Conservation (phyloP, 192 early-diverging fungal species). For the Rhizoclosmatium globosum region DNA sequence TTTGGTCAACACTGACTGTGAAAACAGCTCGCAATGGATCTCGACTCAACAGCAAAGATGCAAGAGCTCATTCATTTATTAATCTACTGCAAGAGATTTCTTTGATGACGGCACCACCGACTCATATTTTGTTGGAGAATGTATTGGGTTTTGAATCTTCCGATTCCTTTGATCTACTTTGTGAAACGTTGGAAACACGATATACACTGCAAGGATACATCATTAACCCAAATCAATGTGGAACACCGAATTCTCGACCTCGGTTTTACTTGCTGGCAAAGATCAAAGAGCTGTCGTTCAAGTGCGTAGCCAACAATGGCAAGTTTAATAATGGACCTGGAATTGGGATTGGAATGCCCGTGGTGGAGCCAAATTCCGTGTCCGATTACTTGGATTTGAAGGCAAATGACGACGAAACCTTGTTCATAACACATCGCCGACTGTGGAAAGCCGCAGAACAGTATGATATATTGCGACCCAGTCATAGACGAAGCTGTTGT, state of each 20-base stretch:
- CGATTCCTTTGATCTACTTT: constrained; percentile 34
- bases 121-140: constrained; percentile 56
- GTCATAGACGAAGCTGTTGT: constrained; percentile 22
- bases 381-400: background rate
- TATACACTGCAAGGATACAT: constrained; percentile 45
- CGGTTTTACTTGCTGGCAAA: constrained; percentile 55
- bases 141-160: constrained; percentile 51
- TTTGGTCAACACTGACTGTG: background rate
- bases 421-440: constrained; percentile 13
- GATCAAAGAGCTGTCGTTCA: background rate
- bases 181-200: constrained; percentile 27
- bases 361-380: background rate
- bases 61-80: constrained; percentile 39
- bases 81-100: constrained; percentile 37
- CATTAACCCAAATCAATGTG: constrained; percentile 46
- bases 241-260: constrained; percentile 55
- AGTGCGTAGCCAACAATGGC: background rate
- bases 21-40: constrained; percentile 68
- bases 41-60: constrained; percentile 61
- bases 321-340: constrained; percentile 2
- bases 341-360: constrained; percentile 7
- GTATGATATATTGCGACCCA: constrained; percentile 30
- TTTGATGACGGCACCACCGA: constrained; percentile 33
- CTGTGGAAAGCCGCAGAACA: constrained; percentile 37
- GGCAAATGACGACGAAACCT: constrained; percentile 16